These are phyloP conservation scores for Penicillium sp. DNA, from an alignment of 2,329 filamentous ascomycete genomes.

Conservation along the genomic window DNA sequence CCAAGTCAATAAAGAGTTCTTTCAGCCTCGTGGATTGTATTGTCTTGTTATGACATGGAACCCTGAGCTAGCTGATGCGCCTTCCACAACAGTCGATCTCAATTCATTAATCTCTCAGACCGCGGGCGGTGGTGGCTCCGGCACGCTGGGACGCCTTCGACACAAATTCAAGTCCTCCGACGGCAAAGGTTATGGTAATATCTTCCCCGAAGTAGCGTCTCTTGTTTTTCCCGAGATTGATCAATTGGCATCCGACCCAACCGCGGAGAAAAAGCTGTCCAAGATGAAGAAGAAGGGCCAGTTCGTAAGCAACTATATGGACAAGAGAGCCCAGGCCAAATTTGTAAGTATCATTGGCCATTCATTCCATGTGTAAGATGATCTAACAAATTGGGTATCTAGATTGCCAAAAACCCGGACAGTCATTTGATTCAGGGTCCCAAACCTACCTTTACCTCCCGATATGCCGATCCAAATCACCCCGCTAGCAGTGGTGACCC, in stretches of 20 bases:
- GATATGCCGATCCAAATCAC: slow-evolving; percentile 54
- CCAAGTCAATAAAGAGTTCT: slow-evolving; percentile 56
- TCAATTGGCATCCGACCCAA: slow-evolving; percentile 12
- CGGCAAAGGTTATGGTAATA: slow-evolving; percentile 42
- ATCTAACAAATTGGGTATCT: not conserved
- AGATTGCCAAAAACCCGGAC: slow-evolving; percentile 43
- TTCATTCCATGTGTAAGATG: not conserved
- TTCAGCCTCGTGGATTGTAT: slow-evolving; percentile 57
- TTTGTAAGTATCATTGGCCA: slow-evolving; percentile 36
- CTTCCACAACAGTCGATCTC: slow-evolving; percentile 32
- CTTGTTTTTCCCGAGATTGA: slow-evolving; percentile 52
- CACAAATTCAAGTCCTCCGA: slow-evolving; percentile 40
- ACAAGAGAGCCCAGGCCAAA: slow-evolving; percentile 49
- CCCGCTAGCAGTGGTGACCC: slow-evolving; percentile 52
- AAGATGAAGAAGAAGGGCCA: slow-evolving; percentile 20
- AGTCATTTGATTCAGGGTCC: slow-evolving; percentile 36
- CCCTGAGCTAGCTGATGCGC: slow-evolving; percentile 35
- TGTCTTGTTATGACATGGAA: slow-evolving; percentile 57
- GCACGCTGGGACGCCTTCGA: slow-evolving; percentile 26
- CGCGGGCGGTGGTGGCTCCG: slow-evolving; percentile 17
- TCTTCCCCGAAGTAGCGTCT: slow-evolving; percentile 49
- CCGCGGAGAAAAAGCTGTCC: slow-evolving; percentile 15
- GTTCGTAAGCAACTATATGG: slow-evolving; percentile 51
- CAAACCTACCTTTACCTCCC: slow-evolving; percentile 44
- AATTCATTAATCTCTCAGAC: slow-evolving; percentile 39